phyloP scores from a whole-genome alignment of 805 yeast genomes.

The Kregervanrija pseudodelftensis region DNA sequence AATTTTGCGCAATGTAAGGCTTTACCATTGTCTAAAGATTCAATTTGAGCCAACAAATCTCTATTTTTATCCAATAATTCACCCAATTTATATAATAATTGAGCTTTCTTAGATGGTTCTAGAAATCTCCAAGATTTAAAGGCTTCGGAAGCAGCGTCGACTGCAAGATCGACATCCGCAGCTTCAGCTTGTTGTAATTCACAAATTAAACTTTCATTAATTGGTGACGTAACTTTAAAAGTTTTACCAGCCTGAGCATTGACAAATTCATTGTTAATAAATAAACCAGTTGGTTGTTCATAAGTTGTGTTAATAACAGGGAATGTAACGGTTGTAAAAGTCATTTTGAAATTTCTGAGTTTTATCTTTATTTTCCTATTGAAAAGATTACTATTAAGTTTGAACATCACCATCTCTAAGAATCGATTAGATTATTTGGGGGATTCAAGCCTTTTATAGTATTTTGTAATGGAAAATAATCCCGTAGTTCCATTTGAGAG shows the following conservation, averaged over 20 bases:
- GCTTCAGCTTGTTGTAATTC: constrained; percentile 47
- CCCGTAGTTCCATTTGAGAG: no score
- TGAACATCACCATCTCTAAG: no score
- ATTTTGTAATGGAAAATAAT: no score
- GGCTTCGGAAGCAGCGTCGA: constrained; percentile 58
- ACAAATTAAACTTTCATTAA: constrained; percentile 45
- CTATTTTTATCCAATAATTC: constrained; percentile 58
- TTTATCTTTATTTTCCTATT: no score
- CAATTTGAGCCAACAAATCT: constrained; percentile 61
- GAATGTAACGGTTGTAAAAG: constrained; percentile 33
- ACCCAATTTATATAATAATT: constrained; percentile 51
- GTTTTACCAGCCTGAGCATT: constrained; percentile 42
- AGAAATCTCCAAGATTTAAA: constrained; percentile 53
- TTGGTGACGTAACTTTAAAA: constrained; percentile 44
- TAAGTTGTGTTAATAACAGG: constrained; percentile 61
- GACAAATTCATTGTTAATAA: constrained; percentile 52
- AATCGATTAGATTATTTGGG: no score
- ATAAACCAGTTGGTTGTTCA: constrained; percentile 54
- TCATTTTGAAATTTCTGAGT: constrained; percentile 3
- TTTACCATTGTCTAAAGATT: constrained; percentile 74
- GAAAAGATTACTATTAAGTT: no score
- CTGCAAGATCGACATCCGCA: constrained; percentile 65
- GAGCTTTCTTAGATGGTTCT: constrained; percentile 52
- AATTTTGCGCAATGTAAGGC: constrained; percentile 58
- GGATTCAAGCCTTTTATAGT: no score